These are phyloP conservation scores for Solanum rostratum DNA, from an alignment of 257 asterid genomes.

Conservation along the genomic window DNA sequence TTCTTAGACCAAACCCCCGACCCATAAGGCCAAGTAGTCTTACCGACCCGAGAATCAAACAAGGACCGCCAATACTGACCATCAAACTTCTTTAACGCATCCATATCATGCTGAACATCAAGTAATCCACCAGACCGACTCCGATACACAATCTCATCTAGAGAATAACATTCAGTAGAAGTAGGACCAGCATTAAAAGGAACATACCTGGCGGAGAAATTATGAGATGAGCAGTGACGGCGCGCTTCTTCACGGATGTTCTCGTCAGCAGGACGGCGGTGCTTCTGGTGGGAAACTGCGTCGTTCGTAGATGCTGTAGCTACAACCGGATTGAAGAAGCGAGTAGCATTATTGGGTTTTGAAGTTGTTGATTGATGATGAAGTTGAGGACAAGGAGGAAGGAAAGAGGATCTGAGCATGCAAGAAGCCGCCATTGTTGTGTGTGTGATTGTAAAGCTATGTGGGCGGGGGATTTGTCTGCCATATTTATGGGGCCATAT, in stretches of 20 bases:
- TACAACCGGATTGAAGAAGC: slow-evolving; percentile 5
- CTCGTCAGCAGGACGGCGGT: slow-evolving; percentile 58
- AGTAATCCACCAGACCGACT: slow-evolving; percentile 80
- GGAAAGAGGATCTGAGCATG: slow-evolving; percentile 53
- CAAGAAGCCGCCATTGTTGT: slow-evolving; percentile 58
- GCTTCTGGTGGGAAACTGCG: background rate
- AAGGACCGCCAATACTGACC: slow-evolving; percentile 65
- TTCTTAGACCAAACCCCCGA: slow-evolving; percentile 90
- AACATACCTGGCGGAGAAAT: slow-evolving; percentile 64
- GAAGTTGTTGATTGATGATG: slow-evolving; percentile 17
- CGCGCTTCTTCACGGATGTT: slow-evolving; percentile 88
- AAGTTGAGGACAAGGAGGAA: slow-evolving; percentile 27
- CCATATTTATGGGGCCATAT: background rate
- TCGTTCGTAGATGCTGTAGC: slow-evolving; percentile 25
- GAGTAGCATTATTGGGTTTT: background rate
- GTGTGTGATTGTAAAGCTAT: background rate
- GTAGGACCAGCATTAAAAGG: slow-evolving; percentile 50
- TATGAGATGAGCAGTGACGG: slow-evolving; percentile 42
- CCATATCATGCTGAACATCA: slow-evolving; percentile 77
- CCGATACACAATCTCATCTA: slow-evolving; percentile 74
- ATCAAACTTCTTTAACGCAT: slow-evolving; percentile 57
- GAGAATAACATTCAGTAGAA: slow-evolving; percentile 51
- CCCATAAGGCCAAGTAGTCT: slow-evolving; percentile 83
- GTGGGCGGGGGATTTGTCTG: background rate
- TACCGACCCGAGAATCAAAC: slow-evolving; percentile 76